A percentile compares a stretch with the other conserved stretches of the same genome.
These are phyloP conservation scores for Dothiorella sarmentorum DNA, from an alignment of 2,329 filamentous ascomycete species.

Conservation along the genomic window DNA sequence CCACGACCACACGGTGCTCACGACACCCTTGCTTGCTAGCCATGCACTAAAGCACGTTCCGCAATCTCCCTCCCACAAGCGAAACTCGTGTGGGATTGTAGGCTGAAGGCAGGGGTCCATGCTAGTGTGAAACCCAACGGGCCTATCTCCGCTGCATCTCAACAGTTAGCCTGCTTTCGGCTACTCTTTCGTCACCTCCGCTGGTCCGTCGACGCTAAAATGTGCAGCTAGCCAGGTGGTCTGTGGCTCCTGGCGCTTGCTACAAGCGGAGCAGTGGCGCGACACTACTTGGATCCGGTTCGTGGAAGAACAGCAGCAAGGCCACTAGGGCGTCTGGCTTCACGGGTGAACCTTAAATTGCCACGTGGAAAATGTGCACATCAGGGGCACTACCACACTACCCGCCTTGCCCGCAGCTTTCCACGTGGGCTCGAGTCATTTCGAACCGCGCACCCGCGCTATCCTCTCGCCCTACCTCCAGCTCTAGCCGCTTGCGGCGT, in stretches of 20 bases:
- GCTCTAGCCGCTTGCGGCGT: background rate
- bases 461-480: no score
- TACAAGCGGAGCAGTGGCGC: background rate
- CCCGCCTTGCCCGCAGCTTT: background rate
- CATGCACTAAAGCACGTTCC: no score
- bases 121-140: no score
- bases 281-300: background rate
- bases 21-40: no score
- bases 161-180: no score
- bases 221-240: background rate
- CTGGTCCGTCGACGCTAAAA: no score
- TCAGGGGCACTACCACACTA: background rate
- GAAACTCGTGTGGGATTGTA: no score
- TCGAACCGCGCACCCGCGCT: background rate
- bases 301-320: slow-evolving; percentile 6
- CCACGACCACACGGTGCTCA: no score
- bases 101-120: no score
- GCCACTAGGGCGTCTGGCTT: background rate
- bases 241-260: background rate
- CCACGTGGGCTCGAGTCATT: background rate
- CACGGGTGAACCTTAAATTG: slow-evolving; percentile 13
- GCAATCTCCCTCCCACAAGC: no score
- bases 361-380: background rate
- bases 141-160: no score
- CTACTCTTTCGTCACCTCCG: no score